Conservation (phyloP, 1,284 basidiomycete species). For the Lentinula novae-zelandiae region DNA sequence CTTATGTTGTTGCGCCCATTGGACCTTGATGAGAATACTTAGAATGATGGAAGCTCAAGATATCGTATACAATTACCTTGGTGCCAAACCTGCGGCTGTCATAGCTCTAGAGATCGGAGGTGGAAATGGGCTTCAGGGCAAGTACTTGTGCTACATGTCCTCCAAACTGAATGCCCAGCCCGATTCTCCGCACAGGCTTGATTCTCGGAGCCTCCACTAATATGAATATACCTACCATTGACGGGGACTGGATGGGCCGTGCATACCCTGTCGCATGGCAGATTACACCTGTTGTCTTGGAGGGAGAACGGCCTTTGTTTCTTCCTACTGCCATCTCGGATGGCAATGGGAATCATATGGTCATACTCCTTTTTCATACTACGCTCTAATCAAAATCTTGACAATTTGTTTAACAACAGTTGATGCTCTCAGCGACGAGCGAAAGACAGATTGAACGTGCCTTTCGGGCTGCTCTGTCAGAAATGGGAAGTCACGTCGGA, state of each 20-base stretch:
- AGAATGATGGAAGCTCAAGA: slow-evolving; percentile 21
- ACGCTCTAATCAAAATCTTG: not conserved
- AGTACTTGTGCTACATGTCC: not conserved
- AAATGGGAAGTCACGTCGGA: slow-evolving; percentile 35
- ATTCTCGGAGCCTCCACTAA: slow-evolving; percentile 33
- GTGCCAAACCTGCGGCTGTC: slow-evolving; percentile 26
- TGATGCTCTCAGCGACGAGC: slow-evolving; percentile 30
- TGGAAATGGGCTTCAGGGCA: slow-evolving; percentile 52
- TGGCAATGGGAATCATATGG: slow-evolving; percentile 35
- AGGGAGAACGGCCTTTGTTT: slow-evolving; percentile 26
- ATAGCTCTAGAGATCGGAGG: slow-evolving; percentile 50
- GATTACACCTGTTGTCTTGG: slow-evolving; percentile 39
- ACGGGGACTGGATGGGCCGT: slow-evolving; percentile 52
- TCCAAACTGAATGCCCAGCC: not conserved
- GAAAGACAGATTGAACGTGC: slow-evolving; percentile 29
- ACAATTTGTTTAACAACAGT: slow-evolving; percentile 18
- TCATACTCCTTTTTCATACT: slow-evolving; percentile 15
- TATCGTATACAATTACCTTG: slow-evolving; percentile 31
- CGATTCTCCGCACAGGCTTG: slow-evolving; percentile 22
- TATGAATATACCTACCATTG: slow-evolving; percentile 32
- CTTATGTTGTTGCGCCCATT: slow-evolving; percentile 14
- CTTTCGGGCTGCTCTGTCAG: slow-evolving; percentile 32
- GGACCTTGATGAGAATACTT: slow-evolving; percentile 5
- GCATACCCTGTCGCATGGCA: slow-evolving; percentile 28
- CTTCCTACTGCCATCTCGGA: slow-evolving; percentile 32